A percentile compares a stretch with the other conserved stretches of the same genome.
phyloP scores from a whole-genome alignment of 768 basidiomycete genomes.

The Cystofilobasidium bisporidii region DNA sequence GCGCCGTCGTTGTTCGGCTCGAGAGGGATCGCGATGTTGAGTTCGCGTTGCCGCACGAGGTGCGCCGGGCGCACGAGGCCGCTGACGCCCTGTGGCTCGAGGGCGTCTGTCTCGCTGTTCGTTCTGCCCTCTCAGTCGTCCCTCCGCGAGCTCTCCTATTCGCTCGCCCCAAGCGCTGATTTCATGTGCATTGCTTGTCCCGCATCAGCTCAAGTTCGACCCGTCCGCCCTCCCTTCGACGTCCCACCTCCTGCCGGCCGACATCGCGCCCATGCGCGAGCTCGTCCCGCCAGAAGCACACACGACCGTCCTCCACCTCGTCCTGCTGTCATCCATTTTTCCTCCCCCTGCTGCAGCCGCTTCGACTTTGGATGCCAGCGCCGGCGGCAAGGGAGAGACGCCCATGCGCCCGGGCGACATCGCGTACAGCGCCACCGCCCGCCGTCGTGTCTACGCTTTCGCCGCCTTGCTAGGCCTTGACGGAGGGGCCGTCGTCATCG shows the following conservation, averaged over 20 bases:
- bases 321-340: conserved; percentile 21
- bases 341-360: neutral
- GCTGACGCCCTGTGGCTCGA: conserved; percentile 7
- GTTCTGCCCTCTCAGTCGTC: too few species aligned
- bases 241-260: neutral
- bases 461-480: conserved; percentile 29
- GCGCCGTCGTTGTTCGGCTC: neutral
- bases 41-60: neutral
- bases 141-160: too few species aligned
- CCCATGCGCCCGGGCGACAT: conserved; percentile 5
- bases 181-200: too few species aligned
- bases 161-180: too few species aligned
- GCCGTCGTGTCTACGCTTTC: conserved; percentile 27
- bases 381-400: too few species aligned
- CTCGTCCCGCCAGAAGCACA: neutral
- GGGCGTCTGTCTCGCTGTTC: conserved; percentile 14
- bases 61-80: neutral
- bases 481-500: conserved; percentile 11
- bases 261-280: conserved; percentile 14
- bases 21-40: neutral
- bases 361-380: neutral
- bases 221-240: conserved; percentile 13
- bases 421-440: conserved; percentile 29
- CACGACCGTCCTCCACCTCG: conserved; percentile 2
- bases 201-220: conserved; percentile 22